Base-by-base conservation (phyloP, 164 flowering plant genomes). In the Buxus sempervirens region DNA sequence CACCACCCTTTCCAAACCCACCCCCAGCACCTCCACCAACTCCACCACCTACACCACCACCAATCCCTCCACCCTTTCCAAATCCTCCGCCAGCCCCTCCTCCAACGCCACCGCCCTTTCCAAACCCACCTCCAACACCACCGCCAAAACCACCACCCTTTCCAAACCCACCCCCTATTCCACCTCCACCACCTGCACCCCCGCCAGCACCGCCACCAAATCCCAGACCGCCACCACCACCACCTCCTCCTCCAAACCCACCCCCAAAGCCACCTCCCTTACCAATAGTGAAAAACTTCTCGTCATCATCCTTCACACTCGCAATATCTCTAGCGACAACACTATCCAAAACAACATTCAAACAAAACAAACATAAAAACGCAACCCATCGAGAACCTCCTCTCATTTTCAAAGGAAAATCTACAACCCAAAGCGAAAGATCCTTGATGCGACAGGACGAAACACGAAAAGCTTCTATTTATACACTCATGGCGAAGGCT, bases 311-410 rank as follows among this genome's bases (percentile, higher is more conserved):
- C 14, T 26, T 24, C 45, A 21, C 42, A 20, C n/a, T 67, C 56
- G 32, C 73, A 8, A 70, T 74, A 67, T 75, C 28, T 58, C 75
- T 74, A 0, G 76, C 83, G 58, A 65, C 25, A 58, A 76, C 81
- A 70, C 72, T 74, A 26, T 25, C 72, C 12, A 74, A 73, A 45
- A 82, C 15, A 53, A 65, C 74, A 70, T 74, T 57, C 27, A 80
- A 42, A 54, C 83, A 79, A 26, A 82, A 38, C 77, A 82, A 68
- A 53, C 72, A 67, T 23, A 80, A 36, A 55, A 82, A 22, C 48
- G 65, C 54, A 27, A 73, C 57, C 54, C 63, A 36, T 45, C 54
- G 15, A 48, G n/a, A 18, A 7, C 58, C 64, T 14, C 72, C 27
- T 9, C 23, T 59, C 79, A 75, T 79, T 19, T 42, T 72, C 61